Percentiles rank a stretch among this genome's conserved stretches.
Conservation (phyloP, 768 basidiomycete species). For the Russula virescens region DNA sequence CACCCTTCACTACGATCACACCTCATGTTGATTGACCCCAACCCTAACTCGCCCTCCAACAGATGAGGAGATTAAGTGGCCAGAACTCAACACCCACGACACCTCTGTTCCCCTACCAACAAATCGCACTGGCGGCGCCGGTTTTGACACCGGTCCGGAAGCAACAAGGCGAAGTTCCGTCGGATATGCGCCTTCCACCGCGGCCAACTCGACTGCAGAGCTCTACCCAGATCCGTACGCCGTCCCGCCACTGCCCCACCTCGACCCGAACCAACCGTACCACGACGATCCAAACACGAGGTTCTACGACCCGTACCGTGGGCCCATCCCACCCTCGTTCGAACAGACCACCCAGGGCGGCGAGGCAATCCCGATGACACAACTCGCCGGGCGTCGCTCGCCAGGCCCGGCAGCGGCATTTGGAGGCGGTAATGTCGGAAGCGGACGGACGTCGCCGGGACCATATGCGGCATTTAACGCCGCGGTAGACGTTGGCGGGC, state of each 20-base stretch:
- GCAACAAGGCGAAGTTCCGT: slow-evolving; percentile 42
- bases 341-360: slow-evolving; percentile 35
- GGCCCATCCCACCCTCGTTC: slow-evolving; percentile 64
- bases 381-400: slow-evolving; percentile 35
- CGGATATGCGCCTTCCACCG: slow-evolving; percentile 43
- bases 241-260: slow-evolving; percentile 73
- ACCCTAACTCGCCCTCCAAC: slow-evolving; percentile 1
- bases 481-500: slow-evolving; percentile 1
- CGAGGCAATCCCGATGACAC: slow-evolving; percentile 74
- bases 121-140: slow-evolving; percentile 61
- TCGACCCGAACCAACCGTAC: slow-evolving; percentile 74
- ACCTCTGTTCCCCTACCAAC: slow-evolving; percentile 49
- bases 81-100: slow-evolving; percentile 70
- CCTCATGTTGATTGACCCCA: neutral
- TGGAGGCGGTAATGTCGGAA: neutral
- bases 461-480: slow-evolving; percentile 3
- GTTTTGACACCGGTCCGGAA: slow-evolving; percentile 66
- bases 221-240: slow-evolving; percentile 66
- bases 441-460: slow-evolving; percentile 17
- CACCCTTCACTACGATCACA: slow-evolving; percentile 2
- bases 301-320: slow-evolving; percentile 73
- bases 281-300: slow-evolving; percentile 55
- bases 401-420: slow-evolving; percentile 28
- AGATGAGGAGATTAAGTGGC: slow-evolving; percentile 91
- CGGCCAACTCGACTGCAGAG: slow-evolving; percentile 41